Base-by-base conservation (phyloP, 164 flowering plant species). In the Liquidambar formosana region DNA sequence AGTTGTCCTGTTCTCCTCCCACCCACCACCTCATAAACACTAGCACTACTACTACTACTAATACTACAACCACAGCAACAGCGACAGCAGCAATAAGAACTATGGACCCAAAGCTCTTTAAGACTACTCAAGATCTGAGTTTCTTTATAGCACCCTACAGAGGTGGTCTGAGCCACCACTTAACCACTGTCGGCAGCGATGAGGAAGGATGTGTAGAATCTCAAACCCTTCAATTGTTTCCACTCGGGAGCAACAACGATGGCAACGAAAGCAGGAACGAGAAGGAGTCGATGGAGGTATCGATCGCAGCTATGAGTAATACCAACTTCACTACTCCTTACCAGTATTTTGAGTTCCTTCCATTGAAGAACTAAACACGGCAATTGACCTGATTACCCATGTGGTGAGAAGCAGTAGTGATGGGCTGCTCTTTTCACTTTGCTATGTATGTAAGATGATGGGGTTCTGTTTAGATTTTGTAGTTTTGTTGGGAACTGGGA, bases 281-380 rank as follows among this genome's bases (percentile, higher is more conserved):
- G 15, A 73, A 74, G 51, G 78, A 68, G 58, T n/a, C n/a, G n/a
- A 57, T 53, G 0, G 69, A 66, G 52, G 28, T 65, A 33, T 58
- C 74, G 5, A 60, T 21, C 10, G 53, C 65, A 23, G 65, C 49
- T 26, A 69, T 69, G 74, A 66, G 11, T 25, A 10, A 56, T 66
- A 43, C 47, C 27, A 70, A 66, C 77, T 28, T 60, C 54, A 67
- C 21, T 51, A 27, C 77, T 57, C 74, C 81, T 51, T 65, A 48
- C 67, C 86, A 88, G 79, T 91, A 82, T 64, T 78, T 85, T 68
- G 91, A 91, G 77, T 91, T 91, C 64, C 94, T 89, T 54, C 93
- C 87, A 4, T 19, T 82, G 74, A 90, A 88, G 82, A 82, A 86
- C 63, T 82, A 74, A 77, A 73, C 44, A 59, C 48, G n/a, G 56